Percentiles rank a stretch among this genome's conserved stretches.
Evolutionary conservation across 192 early-diverging fungal species (phyloP).

Genomic region (Coemansia sp.): DNA sequence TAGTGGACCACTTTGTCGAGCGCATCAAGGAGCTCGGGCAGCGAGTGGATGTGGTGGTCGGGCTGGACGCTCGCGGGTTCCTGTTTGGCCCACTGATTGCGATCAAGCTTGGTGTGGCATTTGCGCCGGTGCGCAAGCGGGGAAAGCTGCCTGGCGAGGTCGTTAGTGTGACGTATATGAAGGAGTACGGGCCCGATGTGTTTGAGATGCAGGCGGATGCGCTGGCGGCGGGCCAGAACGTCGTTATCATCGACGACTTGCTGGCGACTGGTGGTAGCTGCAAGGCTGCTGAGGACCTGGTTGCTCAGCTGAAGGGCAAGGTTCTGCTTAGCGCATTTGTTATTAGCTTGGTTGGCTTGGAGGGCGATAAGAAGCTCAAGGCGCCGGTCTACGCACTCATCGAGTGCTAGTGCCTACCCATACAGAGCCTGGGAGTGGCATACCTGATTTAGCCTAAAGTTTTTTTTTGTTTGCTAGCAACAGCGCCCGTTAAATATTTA

Average conservation of each 20-base stretch:
- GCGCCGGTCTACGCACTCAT: constrained; percentile 89
- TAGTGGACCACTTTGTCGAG: constrained; percentile 84
- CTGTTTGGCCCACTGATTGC: constrained; percentile 92
- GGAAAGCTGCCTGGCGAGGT: constrained; percentile 91
- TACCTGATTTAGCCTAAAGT: not conserved
- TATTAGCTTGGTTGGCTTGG: constrained; percentile 82
- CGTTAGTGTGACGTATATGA: constrained; percentile 71
- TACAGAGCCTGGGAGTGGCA: not conserved
- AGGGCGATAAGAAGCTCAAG: constrained; percentile 73
- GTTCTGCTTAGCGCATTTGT: constrained; percentile 88
- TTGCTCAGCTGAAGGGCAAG: constrained; percentile 67
- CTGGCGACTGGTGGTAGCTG: constrained; percentile 92
- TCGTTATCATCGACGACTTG: constrained; percentile 94
- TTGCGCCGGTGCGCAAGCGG: constrained; percentile 93
- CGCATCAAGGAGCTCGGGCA: constrained; percentile 66
- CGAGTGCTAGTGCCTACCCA: constrained; percentile 44
- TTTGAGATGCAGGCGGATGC: constrained; percentile 90
- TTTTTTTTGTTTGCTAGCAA: not conserved
- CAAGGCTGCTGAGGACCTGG: constrained; percentile 79
- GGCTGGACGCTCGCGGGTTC: constrained; percentile 97
- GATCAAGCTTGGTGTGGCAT: constrained; percentile 78
- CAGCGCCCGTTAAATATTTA: not conserved
- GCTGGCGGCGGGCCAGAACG: constrained; percentile 76
- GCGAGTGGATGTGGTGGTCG: constrained; percentile 87
- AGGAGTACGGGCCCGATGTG: constrained; percentile 95